Percentiles rank a stretch among this genome's conserved stretches.
Conservation (phyloP, 2,329 filamentous ascomycete species). For the Cytospora paraplurivora region DNA sequence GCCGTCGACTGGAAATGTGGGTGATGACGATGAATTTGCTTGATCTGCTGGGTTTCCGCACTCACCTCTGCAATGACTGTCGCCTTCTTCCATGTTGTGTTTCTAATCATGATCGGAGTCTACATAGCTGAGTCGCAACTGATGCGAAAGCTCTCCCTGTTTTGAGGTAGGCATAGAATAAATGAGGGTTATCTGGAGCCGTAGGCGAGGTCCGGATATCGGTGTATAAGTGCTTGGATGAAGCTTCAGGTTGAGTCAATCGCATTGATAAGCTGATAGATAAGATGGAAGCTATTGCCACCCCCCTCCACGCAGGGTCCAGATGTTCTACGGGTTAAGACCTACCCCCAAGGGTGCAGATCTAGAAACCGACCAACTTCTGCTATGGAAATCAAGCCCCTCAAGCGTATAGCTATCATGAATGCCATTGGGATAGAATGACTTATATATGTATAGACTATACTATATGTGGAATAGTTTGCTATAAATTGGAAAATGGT, state of each 20-base stretch:
- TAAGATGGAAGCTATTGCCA: not conserved
- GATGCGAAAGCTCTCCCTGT: not conserved
- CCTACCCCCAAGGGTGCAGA: not conserved
- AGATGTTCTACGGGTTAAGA: not conserved
- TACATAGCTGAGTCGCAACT: slow-evolving; percentile 22
- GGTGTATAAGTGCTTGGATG: not conserved
- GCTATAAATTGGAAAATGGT: too few species aligned
- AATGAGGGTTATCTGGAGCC: not conserved
- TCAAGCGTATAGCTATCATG: too few species aligned
- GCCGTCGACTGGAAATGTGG: too few species aligned
- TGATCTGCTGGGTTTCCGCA: slow-evolving; percentile 11
- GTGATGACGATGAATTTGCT: too few species aligned
- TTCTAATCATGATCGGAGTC: slow-evolving; percentile 43
- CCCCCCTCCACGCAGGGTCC: not conserved
- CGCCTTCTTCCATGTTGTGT: slow-evolving; percentile 44
- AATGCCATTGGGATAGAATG: too few species aligned
- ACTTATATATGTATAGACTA: too few species aligned
- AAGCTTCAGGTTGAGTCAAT: not conserved
- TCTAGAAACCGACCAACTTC: too few species aligned
- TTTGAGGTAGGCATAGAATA: not conserved
- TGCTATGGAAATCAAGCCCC: too few species aligned
- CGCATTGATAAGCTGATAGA: slow-evolving; percentile 12
- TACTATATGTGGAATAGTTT: too few species aligned
- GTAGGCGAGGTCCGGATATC: not conserved
- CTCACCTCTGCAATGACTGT: slow-evolving; percentile 41